Evolutionary conservation across 148 eudicot species (phyloP), one percentile per base, ranked within the genome.

Genomic region (Heliosperma pusillum): DNA sequence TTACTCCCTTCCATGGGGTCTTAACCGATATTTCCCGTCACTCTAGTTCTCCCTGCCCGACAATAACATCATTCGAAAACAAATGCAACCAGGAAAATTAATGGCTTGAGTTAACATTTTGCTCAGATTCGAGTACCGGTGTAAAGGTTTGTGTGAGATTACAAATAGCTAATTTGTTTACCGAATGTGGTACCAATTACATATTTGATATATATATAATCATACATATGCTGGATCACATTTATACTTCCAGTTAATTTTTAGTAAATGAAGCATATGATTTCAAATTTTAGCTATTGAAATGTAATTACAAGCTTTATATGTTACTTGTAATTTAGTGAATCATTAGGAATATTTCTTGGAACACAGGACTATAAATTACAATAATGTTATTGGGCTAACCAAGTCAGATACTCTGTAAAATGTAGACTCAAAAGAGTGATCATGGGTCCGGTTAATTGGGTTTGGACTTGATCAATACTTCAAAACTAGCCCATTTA

Each of bases 1-100:
- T 77, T 95, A 95, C 64, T 60, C 85, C 3, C 90, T 92, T 36
- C 97, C 97, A 25, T 84, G 59, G 76, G 87, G 89, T 36, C 87
- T 92, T 45, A 77, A 86, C 52, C 85, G 84, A 77, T 83, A 89
- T 81, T 95, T 89, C 86, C 98, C 97, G n/a, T 89, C 96, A 22
- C 71, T 91, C 53, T 90, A 77, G 79, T 56, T 56, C 74, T 11
- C 10, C 24, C 21, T 66, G 22, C 16, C 7, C 5, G 1, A 17
- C 42, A 1, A 16, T 26, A n/a, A 13, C 10, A 27, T 50, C n/a
- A 5, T 5, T 30, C 16, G 33, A 70, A 62, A 13, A 25, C 50
- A 0, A 22, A 13, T 30, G 24, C 55, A 27, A 57, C 3, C 25
- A 26, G 59, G 22, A 33, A 30, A 36, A 26, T 20, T 13, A 8